phyloP scores from a whole-genome alignment of 2,329 filamentous ascomycete species.

The Phialophora chinensis region DNA sequence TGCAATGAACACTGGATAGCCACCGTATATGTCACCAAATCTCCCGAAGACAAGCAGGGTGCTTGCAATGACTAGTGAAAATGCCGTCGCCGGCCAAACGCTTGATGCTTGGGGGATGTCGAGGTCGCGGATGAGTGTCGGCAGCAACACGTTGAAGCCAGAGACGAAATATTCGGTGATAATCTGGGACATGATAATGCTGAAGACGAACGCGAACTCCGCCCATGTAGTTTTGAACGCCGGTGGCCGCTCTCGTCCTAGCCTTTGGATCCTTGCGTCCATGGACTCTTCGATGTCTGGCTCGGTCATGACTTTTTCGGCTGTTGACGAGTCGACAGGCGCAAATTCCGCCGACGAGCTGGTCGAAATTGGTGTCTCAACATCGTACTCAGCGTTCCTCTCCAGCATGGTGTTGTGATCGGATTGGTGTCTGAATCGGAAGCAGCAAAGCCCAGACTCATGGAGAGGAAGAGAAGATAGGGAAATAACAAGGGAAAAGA shows the following conservation, averaged over 20 bases:
- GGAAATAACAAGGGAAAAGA: background rate
- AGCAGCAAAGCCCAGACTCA: background rate
- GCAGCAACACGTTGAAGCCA: constrained; percentile 73
- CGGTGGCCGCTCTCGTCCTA: constrained; percentile 67
- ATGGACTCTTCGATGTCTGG: constrained; percentile 37
- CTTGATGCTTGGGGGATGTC: constrained; percentile 69
- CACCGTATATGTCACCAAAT: constrained; percentile 66
- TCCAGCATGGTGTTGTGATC: background rate
- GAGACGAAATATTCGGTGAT: constrained; percentile 76
- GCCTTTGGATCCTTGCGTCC: constrained; percentile 57
- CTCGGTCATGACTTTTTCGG: constrained; percentile 21
- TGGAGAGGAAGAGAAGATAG: background rate
- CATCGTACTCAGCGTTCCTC: background rate
- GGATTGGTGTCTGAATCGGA: background rate
- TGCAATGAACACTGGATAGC: constrained; percentile 67
- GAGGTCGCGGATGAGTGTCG: constrained; percentile 66
- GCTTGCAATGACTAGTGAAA: constrained; percentile 56
- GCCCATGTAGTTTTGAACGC: constrained; percentile 59
- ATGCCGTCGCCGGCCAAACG: constrained; percentile 61
- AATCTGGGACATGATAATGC: constrained; percentile 67
- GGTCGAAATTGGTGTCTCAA: background rate
- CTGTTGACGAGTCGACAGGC: background rate
- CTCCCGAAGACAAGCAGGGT: constrained; percentile 62
- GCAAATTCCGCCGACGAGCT: background rate
- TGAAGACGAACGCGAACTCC: constrained; percentile 69